Evolutionary conservation across 1,139 yeast species (phyloP), one percentile per base, ranked within the genome.

Genomic region (Magnusiomyces sp.): DNA sequence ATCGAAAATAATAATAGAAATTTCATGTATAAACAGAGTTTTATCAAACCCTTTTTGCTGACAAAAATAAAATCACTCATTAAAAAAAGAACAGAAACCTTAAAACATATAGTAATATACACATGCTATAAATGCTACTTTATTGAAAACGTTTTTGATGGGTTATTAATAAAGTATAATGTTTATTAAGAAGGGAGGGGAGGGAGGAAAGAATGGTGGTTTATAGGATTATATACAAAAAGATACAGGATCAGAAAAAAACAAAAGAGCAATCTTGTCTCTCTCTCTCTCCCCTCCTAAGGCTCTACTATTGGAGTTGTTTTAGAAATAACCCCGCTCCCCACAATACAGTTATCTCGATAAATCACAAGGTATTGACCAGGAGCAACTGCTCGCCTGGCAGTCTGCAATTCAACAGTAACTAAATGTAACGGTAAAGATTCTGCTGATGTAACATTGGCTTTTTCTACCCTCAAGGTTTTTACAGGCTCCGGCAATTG

Each of bases 291-390:
- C 7, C 7, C 7, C 4, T 23, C 7, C 7, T 23, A 39, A 37
- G 23, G 9, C 2, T 44, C 41, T 19, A 32, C 43, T 10, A 43
- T 16, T 20, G 31, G 43, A 19, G 27, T 23, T 2, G 43, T 14
- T 9, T 48, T 14, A 9, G 50, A 43, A 40, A 81, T 79, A 14
- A 71, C 64, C 0, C 97, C 97, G 31, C 90, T 79, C 0, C 97
- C 97, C 16, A 92, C 63, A 1, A 94, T 83, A 50, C 79, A 69
- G 48, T 80, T 82, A 1, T 74, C 77, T 43, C 74, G 69, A 64
- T 90, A 92, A 10, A 90, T 63, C 0, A 87, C 95, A 20, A 89
- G 68, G 57, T 77, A 82, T 63, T 92, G 98, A 0, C 97, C 98
- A 0, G 94, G 88, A 0, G 97, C 92, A 62, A 92, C 77, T 0